Evolutionary conservation across 2,329 filamentous ascomycete species (phyloP).

Genomic region (Talaromyces albobiverticillius): DNA sequence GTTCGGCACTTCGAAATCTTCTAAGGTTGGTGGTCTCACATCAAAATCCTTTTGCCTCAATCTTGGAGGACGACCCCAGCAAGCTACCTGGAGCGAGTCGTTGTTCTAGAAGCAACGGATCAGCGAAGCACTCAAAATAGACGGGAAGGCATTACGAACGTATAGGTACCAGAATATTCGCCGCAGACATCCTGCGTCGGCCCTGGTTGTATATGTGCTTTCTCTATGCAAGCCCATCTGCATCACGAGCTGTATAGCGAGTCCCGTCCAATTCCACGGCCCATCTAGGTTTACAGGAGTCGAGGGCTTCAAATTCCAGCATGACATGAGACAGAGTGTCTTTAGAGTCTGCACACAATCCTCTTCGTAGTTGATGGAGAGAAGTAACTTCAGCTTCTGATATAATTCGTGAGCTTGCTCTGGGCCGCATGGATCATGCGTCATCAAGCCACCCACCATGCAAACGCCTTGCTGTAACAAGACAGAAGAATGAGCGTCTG

Average conservation of each 20-base stretch:
- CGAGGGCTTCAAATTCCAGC: constrained; percentile 18
- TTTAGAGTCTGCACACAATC: constrained; percentile 16
- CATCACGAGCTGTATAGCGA: constrained; percentile 18
- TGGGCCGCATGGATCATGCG: constrained; percentile 11
- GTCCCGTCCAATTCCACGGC: constrained; percentile 21
- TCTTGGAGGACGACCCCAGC: constrained; percentile 1
- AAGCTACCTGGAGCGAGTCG: constrained; percentile 8
- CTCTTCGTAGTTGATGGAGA: constrained; percentile 19
- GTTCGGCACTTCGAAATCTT: constrained; percentile 4
- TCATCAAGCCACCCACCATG: constrained; percentile 18
- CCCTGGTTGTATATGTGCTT: constrained; percentile 17
- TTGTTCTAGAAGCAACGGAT: constrained; percentile 1
- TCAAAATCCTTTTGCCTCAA: constrained; percentile 1
- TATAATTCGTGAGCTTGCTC: constrained; percentile 16
- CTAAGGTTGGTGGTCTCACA: background rate
- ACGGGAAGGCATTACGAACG: background rate
- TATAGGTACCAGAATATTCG: constrained; percentile 10
- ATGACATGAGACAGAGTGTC: constrained; percentile 20
- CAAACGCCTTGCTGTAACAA: constrained; percentile 18
- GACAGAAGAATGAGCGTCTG: background rate
- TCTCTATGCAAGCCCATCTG: constrained; percentile 25
- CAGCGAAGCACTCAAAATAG: background rate
- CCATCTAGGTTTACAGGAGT: constrained; percentile 18
- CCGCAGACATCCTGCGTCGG: background rate
- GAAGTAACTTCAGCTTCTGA: constrained; percentile 20